These are phyloP conservation scores for Giardia duodenalis DNA, from an alignment of 208 protist species.

Conservation along the genomic window DNA sequence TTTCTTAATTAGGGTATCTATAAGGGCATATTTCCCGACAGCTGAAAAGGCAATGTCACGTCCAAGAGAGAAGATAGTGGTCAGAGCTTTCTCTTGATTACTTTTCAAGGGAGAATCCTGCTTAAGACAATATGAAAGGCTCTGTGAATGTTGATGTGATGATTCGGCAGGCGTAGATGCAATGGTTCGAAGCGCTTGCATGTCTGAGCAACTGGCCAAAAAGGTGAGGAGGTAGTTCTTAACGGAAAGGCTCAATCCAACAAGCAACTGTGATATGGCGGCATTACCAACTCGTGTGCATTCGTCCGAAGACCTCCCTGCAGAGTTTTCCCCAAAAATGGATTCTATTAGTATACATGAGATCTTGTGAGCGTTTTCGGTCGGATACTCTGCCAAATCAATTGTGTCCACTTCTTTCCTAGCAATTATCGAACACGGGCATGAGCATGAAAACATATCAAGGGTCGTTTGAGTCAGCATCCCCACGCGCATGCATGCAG, in stretches of 20 bases:
- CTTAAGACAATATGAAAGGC: background rate
- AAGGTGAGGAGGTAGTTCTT: background rate
- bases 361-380: background rate
- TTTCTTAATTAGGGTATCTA: background rate
- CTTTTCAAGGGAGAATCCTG: background rate
- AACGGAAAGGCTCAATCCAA: background rate
- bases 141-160: background rate
- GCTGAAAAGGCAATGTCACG: background rate
- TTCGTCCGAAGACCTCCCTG: background rate
- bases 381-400: background rate
- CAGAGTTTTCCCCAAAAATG: background rate
- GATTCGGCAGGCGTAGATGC: background rate
- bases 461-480: background rate
- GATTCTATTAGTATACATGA: background rate
- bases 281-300: background rate
- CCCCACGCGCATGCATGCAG: background rate
- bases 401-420: background rate
- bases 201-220: background rate
- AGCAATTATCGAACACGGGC: background rate
- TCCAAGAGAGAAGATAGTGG: background rate
- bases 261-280: background rate
- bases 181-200: background rate
- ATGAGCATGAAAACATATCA: background rate
- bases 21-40: background rate
- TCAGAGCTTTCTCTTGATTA: background rate